phyloP scores from a whole-genome alignment of 2,329 filamentous ascomycete species.

The Penicillium griseofulvum region DNA sequence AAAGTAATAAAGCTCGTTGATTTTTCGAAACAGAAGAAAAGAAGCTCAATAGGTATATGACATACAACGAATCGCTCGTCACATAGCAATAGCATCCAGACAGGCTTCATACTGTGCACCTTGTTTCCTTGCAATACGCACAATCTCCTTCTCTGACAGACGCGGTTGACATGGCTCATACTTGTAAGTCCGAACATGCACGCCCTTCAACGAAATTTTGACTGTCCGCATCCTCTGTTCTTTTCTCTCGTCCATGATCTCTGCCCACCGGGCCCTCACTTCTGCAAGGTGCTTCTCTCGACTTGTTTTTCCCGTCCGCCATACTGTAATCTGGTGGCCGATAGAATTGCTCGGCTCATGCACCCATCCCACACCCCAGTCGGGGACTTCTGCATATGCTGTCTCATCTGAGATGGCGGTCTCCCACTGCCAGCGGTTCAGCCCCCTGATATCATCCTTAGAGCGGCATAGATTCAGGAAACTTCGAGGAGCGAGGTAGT shows the following conservation, averaged over 20 bases:
- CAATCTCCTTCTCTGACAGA: neutral
- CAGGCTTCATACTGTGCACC: neutral
- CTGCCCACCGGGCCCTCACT: conserved; percentile 14
- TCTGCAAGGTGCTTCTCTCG: conserved; percentile 9
- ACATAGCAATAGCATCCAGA: neutral
- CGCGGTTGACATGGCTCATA: neutral
- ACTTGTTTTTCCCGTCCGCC: neutral
- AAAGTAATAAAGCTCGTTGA: neutral
- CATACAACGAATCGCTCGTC: neutral
- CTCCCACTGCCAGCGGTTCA: conserved; percentile 28
- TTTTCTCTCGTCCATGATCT: conserved; percentile 18
- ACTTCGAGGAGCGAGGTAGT: conserved; percentile 24
- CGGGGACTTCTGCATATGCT: neutral
- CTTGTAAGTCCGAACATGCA: neutral
- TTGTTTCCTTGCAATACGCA: neutral
- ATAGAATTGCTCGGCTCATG: conserved; percentile 4
- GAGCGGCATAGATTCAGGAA: conserved; percentile 31
- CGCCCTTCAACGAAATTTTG: neutral
- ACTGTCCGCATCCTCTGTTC: conserved; percentile 11
- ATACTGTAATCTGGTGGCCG: neutral
- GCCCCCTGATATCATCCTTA: conserved; percentile 25
- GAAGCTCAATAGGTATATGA: neutral
- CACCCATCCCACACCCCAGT: conserved; percentile 2
- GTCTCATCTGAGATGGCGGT: conserved; percentile 4
- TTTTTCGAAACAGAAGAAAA: too few relatives aligned